Evolutionary conservation across 441 rosid species (phyloP).

Genomic region (Syzygium syzygioides): DNA sequence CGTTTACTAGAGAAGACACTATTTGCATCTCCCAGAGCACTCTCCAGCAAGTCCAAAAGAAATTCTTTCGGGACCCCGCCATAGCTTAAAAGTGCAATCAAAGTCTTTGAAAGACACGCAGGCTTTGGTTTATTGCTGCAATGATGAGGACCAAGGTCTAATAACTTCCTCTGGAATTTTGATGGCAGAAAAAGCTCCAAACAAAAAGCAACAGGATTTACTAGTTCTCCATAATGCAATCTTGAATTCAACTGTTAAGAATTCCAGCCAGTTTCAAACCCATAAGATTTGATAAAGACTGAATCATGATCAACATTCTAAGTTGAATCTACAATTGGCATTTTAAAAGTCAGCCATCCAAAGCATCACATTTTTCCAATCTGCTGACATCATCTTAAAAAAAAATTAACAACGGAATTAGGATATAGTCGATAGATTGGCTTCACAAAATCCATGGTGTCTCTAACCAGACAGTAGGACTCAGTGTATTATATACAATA

Average conservation of each 20-base stretch:
- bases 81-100: conserved; percentile 59
- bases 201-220: neutral
- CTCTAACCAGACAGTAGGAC: neutral
- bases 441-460: neutral
- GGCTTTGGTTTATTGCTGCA: conserved; percentile 41
- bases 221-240: neutral
- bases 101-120: conserved; percentile 40
- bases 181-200: neutral
- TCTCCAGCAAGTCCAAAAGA: conserved; percentile 37
- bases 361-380: too few relatives aligned
- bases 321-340: neutral
- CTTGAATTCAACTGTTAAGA: neutral
- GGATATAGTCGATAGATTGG: neutral
- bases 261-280: neutral
- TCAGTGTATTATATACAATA: neutral
- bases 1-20: conserved; percentile 29
- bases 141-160: too few relatives aligned
- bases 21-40: conserved; percentile 40
- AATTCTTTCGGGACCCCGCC: conserved; percentile 63
- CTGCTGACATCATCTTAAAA: neutral
- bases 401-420: too few relatives aligned
- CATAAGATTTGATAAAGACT: neutral
- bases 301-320: neutral
- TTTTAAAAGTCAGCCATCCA: neutral
- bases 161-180: neutral